phyloP scores from a whole-genome alignment of 2,329 filamentous ascomycete genomes.

The Aspergillus fischeri region DNA sequence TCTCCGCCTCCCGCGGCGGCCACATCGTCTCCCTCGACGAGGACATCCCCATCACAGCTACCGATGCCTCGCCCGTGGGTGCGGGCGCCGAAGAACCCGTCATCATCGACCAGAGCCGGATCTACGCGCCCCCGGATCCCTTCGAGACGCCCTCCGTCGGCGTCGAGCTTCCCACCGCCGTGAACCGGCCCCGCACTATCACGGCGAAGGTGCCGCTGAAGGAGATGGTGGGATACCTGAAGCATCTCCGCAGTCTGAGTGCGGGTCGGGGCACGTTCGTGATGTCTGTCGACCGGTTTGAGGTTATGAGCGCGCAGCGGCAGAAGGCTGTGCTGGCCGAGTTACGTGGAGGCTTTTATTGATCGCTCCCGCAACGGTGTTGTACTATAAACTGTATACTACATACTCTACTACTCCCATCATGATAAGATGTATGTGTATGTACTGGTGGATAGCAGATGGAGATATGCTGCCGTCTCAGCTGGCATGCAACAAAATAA shows the following conservation, averaged over 20 bases:
- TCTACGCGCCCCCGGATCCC: constrained; percentile 86
- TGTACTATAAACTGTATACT: constrained; percentile 2
- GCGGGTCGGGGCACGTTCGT: constrained; percentile 76
- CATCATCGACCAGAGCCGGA: constrained; percentile 64
- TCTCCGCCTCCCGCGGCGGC: constrained; percentile 68
- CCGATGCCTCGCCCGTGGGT: constrained; percentile 18
- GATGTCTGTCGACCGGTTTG: constrained; percentile 69
- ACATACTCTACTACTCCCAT: background rate
- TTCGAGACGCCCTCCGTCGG: constrained; percentile 47
- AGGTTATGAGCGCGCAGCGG: constrained; percentile 59
- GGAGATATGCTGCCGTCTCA: background rate
- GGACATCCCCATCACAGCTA: constrained; percentile 32
- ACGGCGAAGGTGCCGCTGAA: constrained; percentile 85
- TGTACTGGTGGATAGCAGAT: background rate
- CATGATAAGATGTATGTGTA: background rate
- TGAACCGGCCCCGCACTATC: constrained; percentile 58
- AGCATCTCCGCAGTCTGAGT: constrained; percentile 82
- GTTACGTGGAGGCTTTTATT: constrained; percentile 33
- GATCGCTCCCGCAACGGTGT: background rate
- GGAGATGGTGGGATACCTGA: constrained; percentile 94
- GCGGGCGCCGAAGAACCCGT: constrained; percentile 28
- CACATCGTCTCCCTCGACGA: constrained; percentile 68
- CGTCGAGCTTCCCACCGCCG: constrained; percentile 23
- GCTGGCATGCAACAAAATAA: background rate
- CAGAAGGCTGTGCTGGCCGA: constrained; percentile 54